Conservation (phyloP, 1,284 basidiomycete genomes). For the Cryptococcus sp. region DNA sequence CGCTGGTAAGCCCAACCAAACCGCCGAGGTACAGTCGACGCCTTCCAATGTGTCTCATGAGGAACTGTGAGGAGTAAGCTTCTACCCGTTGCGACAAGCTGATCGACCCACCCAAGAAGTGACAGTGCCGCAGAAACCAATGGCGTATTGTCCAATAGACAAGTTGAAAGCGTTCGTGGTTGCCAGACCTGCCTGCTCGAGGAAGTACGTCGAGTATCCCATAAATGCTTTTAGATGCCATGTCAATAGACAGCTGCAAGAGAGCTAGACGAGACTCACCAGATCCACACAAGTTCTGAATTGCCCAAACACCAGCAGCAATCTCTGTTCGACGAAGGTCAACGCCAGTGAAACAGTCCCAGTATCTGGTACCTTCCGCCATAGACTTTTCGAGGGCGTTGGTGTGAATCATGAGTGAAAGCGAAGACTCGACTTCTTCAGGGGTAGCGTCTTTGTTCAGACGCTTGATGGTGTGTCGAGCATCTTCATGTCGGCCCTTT, state of each 20-base stretch:
- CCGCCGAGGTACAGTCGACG: constrained; percentile 49
- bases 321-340: constrained; percentile 33
- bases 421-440: constrained; percentile 42
- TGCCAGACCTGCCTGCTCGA: constrained; percentile 50
- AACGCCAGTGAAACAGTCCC: constrained; percentile 55
- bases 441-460: constrained; percentile 19
- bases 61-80: constrained; percentile 18
- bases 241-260: no score
- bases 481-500: constrained; percentile 26
- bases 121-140: constrained; percentile 16
- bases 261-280: constrained; percentile 1
- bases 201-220: constrained; percentile 47
- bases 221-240: constrained; percentile 21
- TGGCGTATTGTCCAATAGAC: constrained; percentile 38
- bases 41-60: constrained; percentile 51
- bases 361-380: constrained; percentile 40
- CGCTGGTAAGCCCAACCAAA: constrained; percentile 14
- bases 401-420: constrained; percentile 54
- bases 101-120: not conserved
- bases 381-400: constrained; percentile 37
- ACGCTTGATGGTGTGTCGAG: constrained; percentile 22
- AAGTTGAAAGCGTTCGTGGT: constrained; percentile 46
- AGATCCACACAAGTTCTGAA: constrained; percentile 30
- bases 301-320: constrained; percentile 17
- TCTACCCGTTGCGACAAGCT: not conserved